These are phyloP conservation scores for Trichoderma gamsii DNA, from an alignment of 495 filamentous ascomycete species.

Conservation along the genomic window DNA sequence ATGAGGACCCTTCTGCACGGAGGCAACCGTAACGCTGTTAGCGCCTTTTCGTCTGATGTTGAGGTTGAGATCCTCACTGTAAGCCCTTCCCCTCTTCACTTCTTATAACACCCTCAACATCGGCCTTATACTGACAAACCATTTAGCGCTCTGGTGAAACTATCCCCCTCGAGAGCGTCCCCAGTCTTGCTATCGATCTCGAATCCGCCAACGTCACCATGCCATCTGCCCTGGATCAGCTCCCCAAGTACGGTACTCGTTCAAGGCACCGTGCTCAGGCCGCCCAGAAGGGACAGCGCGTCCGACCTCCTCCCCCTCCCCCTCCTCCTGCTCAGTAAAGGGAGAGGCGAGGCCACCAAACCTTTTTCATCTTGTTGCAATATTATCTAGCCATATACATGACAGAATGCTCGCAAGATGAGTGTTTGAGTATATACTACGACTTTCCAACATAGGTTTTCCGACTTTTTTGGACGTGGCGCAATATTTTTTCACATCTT, in stretches of 20 bases:
- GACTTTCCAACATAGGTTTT: background rate
- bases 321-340: background rate
- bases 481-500: background rate
- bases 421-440: background rate
- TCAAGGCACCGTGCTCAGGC: background rate
- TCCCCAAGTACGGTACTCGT: background rate
- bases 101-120: background rate
- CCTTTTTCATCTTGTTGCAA: background rate
- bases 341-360: background rate
- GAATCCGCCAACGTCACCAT: constrained; percentile 2
- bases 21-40: background rate
- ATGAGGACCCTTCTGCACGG: background rate
- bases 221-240: background rate
- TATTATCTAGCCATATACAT: background rate
- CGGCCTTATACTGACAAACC: background rate
- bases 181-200: background rate
- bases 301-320: background rate
- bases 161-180: background rate
- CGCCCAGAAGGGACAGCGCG: background rate
- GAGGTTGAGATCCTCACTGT: constrained; percentile 5
- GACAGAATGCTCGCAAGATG: background rate
- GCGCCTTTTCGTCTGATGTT: background rate
- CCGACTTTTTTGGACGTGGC: background rate
- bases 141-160: background rate
- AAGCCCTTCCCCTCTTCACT: background rate